phyloP scores from a whole-genome alignment of 2,329 filamentous ascomycete genomes.

The Hypoxylon sp. region DNA sequence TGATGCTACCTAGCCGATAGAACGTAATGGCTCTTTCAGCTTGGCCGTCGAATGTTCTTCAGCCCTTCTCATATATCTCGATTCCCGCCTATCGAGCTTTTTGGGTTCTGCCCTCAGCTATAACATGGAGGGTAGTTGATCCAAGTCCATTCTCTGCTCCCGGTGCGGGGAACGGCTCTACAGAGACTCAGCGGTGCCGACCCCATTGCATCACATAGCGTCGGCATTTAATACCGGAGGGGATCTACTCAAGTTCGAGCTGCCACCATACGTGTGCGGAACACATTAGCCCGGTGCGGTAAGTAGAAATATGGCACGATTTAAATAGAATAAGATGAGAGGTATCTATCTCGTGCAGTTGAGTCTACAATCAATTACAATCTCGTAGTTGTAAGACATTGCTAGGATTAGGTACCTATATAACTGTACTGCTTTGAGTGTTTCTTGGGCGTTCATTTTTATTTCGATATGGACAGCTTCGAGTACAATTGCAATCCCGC shows the following conservation, averaged over 20 bases:
- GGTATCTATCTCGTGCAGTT: constrained; percentile 1
- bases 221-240: constrained; percentile 41
- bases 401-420: no score
- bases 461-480: constrained; percentile 64
- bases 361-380: not conserved
- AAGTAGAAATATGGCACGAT: constrained; percentile 5
- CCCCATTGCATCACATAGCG: constrained; percentile 30
- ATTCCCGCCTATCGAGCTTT: not conserved
- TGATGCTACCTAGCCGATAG: not conserved
- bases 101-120: not conserved
- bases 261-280: constrained; percentile 7
- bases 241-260: not conserved
- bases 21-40: not conserved
- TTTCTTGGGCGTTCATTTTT: not conserved
- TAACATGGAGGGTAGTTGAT: constrained; percentile 3
- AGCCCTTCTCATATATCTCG: no score
- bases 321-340: constrained; percentile 18
- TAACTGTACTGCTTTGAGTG: not conserved
- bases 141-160: constrained; percentile 17
- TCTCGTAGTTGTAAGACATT: not conserved
- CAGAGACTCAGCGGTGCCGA: constrained; percentile 27
- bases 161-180: constrained; percentile 39
- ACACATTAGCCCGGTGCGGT: constrained; percentile 25
- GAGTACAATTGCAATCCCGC: constrained; percentile 68
- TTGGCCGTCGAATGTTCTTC: no score